Conservation (phyloP, 1,284 basidiomycete genomes). For the Athelia psychrophila region DNA sequence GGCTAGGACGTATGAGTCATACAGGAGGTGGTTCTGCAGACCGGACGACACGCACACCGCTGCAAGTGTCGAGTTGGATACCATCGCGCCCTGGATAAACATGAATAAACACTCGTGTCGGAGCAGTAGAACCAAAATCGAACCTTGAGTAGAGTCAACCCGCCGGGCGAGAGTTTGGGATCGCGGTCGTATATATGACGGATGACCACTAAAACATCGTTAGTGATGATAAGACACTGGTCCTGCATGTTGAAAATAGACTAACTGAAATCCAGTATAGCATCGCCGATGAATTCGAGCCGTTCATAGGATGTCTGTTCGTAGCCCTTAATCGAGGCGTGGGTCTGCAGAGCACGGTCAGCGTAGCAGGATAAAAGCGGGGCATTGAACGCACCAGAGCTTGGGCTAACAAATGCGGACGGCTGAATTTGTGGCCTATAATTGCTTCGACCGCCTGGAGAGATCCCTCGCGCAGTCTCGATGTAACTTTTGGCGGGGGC, state of each 20-base stretch:
- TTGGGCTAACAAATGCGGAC: slow-evolving; percentile 62
- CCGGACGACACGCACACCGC: slow-evolving; percentile 69
- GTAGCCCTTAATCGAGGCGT: slow-evolving; percentile 54
- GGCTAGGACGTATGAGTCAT: slow-evolving; percentile 51
- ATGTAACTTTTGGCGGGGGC: slow-evolving; percentile 37
- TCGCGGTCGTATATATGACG: slow-evolving; percentile 65
- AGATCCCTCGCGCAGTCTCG: slow-evolving; percentile 40
- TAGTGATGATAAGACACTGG: slow-evolving; percentile 5
- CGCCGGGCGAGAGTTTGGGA: slow-evolving; percentile 62
- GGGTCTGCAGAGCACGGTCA: slow-evolving; percentile 44
- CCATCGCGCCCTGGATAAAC: slow-evolving; percentile 66
- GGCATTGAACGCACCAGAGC: slow-evolving; percentile 54
- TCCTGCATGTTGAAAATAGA: slow-evolving; percentile 7
- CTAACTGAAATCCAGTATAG: slow-evolving; percentile 77
- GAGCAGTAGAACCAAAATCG: slow-evolving; percentile 4
- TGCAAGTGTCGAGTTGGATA: slow-evolving; percentile 71
- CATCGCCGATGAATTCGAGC: slow-evolving; percentile 81
- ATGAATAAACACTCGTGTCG: not conserved
- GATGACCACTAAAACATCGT: slow-evolving; percentile 57
- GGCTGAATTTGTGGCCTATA: slow-evolving; percentile 56
- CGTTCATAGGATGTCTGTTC: slow-evolving; percentile 64
- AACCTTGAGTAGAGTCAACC: slow-evolving; percentile 74
- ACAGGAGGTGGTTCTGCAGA: slow-evolving; percentile 58
- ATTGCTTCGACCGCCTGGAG: slow-evolving; percentile 58
- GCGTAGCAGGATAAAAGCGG: not conserved